phyloP scores from a whole-genome alignment of 163 green algal species.

The Volvox carteri region DNA sequence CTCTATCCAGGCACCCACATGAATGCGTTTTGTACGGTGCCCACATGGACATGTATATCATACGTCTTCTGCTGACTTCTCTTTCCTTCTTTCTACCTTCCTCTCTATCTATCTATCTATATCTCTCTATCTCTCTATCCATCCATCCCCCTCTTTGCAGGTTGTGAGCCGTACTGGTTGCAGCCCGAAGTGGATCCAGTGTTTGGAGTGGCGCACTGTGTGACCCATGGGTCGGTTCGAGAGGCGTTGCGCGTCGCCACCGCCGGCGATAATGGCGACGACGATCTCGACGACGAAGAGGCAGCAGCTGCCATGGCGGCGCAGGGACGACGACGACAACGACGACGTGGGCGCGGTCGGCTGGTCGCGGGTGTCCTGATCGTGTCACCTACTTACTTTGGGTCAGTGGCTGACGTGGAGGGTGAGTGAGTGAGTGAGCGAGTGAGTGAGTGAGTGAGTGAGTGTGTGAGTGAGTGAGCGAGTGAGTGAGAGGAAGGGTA shows the following conservation, averaged over 20 bases:
- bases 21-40: not conserved
- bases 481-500: too few relatives aligned
- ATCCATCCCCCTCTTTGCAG: too few relatives aligned
- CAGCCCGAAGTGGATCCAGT: slow-evolving; percentile 67
- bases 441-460: too few relatives aligned
- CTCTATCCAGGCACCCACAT: too few relatives aligned
- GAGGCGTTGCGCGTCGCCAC: slow-evolving; percentile 63
- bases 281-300: too few relatives aligned
- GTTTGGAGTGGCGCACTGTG: slow-evolving; percentile 76
- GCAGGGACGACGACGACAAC: slow-evolving; percentile 36
- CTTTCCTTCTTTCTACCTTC: too few relatives aligned
- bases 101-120: too few relatives aligned
- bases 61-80: too few relatives aligned
- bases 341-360: too few relatives aligned
- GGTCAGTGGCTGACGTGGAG: slow-evolving; percentile 55
- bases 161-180: slow-evolving; percentile 68
- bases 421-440: not conserved
- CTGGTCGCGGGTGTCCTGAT: slow-evolving; percentile 84
- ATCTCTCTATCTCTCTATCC: too few relatives aligned
- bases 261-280: slow-evolving; percentile 30
- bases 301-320: too few relatives aligned
- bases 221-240: slow-evolving; percentile 69
- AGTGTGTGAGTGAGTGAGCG: too few relatives aligned
- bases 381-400: slow-evolving; percentile 95
- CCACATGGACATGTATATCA: not conserved